Evolutionary conservation across 2,329 filamentous ascomycete species (phyloP), one percentile per base, ranked within the genome.

Genomic region (Capronia epimyces): DNA sequence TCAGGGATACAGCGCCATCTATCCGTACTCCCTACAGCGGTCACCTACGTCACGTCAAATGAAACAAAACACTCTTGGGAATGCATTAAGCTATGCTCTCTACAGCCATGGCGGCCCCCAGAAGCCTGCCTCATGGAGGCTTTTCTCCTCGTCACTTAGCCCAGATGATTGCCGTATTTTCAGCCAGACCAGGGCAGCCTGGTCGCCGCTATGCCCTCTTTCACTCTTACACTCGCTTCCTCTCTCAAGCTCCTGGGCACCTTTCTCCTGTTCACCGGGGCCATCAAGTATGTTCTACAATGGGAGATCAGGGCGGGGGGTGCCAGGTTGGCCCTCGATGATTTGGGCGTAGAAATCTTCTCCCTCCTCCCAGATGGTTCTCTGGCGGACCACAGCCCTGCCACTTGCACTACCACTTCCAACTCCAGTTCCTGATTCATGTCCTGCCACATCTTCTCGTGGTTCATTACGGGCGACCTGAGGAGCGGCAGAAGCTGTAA

Each of bases 51-150:
- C 29, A 10, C 13, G 13, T 32, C 29, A 6, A 10, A n/a, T 3
- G 13, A 32, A 32, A 12, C 7, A 32, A n/a, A 37, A 20, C 15
- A 37, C 6, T 4, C 3, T 37, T 37, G 34, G 12, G 13, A 20
- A 37, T 37, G 34, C 7, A 18, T 37, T 20, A 37, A 37, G 16
- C 16, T 20, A 37, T 37, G 15, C 7, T 18, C 13, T 25, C 18
- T 45, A 55, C 25, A 55, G 45, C 52, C 52, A 55, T 48, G 52
- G 52, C 44, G 52, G 49, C 22, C 52, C 52, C 25, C 32, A 48
- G 18, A 49, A n/a, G 25, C 42, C 42, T 12, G 41, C 46, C 18
- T 44, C 52, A 21, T 43, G 43, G 22, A 46, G 39, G 41, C 45
- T 41, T 20, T 45, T 29, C 10, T 46, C 49, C 40, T 55, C 52